phyloP scores from a whole-genome alignment of 257 asterid species.

The Solanum dulcamara region DNA sequence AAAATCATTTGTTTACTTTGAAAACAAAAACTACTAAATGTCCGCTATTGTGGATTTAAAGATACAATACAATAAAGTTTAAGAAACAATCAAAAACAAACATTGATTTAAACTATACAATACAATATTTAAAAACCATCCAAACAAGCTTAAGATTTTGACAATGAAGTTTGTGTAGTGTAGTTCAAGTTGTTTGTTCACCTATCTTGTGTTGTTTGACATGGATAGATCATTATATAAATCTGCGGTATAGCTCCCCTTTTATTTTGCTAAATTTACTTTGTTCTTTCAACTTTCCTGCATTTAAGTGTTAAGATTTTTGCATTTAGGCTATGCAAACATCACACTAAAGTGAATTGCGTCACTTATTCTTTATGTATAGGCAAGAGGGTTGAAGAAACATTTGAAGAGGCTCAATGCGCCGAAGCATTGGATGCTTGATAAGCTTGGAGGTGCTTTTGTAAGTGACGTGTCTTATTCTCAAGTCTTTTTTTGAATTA shows the following conservation, averaged over 20 bases:
- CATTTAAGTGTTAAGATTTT: background rate
- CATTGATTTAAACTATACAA: background rate
- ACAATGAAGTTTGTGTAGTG: background rate
- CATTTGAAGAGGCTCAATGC: constrained; percentile 38
- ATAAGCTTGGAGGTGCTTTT: constrained; percentile 32
- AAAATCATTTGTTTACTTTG: background rate
- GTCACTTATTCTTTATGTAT: background rate
- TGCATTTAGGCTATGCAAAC: background rate
- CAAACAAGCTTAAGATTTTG: background rate
- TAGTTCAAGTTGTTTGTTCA: background rate
- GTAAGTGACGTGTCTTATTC: constrained; percentile 4
- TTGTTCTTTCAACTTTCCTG: background rate
- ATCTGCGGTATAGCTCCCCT: background rate
- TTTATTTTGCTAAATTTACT: background rate
- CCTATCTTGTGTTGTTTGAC: background rate
- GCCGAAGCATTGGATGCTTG: constrained; percentile 32
- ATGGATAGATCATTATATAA: background rate
- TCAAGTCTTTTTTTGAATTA: background rate
- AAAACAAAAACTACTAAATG: no score
- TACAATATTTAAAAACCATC: background rate
- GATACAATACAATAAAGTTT: background rate
- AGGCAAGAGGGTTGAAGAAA: constrained; percentile 33
- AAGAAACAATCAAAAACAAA: background rate
- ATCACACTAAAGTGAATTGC: background rate
- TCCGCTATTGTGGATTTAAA: background rate